Evolutionary conservation across 345 rosid species (phyloP).

Genomic region (Bruguiera gymnorhiza): DNA sequence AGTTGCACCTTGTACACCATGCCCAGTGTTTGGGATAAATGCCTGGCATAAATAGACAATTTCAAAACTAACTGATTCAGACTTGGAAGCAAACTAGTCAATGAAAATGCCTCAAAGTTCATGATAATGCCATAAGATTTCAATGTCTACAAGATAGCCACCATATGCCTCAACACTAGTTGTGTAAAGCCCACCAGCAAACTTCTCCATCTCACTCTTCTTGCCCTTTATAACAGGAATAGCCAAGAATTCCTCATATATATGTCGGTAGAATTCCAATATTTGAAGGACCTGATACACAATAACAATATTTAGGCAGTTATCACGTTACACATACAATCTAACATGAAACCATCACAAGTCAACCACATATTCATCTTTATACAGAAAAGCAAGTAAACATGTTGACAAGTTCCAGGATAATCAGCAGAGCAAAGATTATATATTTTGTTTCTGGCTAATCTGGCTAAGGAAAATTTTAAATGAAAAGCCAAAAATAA

Average conservation of each 20-base stretch:
- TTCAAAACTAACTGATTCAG: neutral
- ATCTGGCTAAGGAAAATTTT: neutral
- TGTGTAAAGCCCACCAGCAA: conserved; percentile 97
- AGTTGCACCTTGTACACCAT: conserved; percentile 98
- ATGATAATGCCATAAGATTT: neutral
- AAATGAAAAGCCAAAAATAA: too few relatives aligned
- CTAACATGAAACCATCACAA: neutral
- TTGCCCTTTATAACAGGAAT: conserved; percentile 88
- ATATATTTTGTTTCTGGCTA: neutral
- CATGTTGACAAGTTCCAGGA: neutral
- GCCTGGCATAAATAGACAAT: conserved; percentile 46
- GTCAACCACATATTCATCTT: too few relatives aligned
- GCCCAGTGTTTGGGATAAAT: conserved; percentile 92
- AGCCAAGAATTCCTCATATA: conserved; percentile 90
- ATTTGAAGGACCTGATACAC: conserved; percentile 59
- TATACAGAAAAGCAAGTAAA: neutral
- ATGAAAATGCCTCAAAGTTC: neutral
- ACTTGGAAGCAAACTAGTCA: conserved; percentile 5
- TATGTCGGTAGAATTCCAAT: conserved; percentile 79
- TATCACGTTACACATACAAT: neutral
- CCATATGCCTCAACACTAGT: conserved; percentile 79
- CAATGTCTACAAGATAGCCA: neutral
- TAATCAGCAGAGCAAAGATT: neutral
- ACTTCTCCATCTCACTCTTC: conserved; percentile 97
- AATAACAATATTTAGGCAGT: neutral